phyloP scores from a whole-genome alignment of 345 rosid species.

The Hirschfeldia incana region DNA sequence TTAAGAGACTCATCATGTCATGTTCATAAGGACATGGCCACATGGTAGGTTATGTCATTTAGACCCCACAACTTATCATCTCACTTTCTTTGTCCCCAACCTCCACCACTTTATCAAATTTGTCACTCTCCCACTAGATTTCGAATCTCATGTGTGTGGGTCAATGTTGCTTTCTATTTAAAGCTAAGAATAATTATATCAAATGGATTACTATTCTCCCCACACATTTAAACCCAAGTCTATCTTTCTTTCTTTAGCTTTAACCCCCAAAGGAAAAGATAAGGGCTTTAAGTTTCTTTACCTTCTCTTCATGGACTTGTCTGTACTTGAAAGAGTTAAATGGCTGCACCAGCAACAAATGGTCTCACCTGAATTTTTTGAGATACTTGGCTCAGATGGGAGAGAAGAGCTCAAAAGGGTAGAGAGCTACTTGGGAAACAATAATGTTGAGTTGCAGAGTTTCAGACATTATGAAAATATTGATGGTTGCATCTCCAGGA shows the following conservation, averaged over 20 bases:
- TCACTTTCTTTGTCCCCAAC: conserved; percentile 43
- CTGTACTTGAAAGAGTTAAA: conserved; percentile 42
- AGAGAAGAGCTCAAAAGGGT: conserved; percentile 34
- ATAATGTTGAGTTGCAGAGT: conserved; percentile 33
- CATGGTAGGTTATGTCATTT: conserved; percentile 44
- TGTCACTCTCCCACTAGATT: conserved; percentile 40
- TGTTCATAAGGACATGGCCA: conserved; percentile 40
- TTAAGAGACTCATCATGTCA: conserved; percentile 35
- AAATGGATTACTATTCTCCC: conserved; percentile 25
- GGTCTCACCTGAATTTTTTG: conserved; percentile 35
- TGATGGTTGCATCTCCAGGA: conserved; percentile 45
- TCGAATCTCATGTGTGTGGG: conserved; percentile 44
- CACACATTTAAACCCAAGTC: conserved; percentile 27
- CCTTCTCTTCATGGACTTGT: conserved; percentile 43
- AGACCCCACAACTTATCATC: conserved; percentile 43
- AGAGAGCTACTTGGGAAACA: conserved; percentile 35
- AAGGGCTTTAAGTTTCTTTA: conserved; percentile 18
- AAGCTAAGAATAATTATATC: conserved; percentile 38
- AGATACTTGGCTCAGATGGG: conserved; percentile 37
- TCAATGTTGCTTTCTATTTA: conserved; percentile 45
- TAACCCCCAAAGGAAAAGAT: conserved; percentile 24
- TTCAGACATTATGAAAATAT: conserved; percentile 37
- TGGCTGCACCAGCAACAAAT: conserved; percentile 45
- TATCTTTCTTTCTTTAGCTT: conserved; percentile 27
- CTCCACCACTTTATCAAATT: conserved; percentile 37